Base-by-base conservation (phyloP, 768 basidiomycete genomes). In the Leccinum imitatum region DNA sequence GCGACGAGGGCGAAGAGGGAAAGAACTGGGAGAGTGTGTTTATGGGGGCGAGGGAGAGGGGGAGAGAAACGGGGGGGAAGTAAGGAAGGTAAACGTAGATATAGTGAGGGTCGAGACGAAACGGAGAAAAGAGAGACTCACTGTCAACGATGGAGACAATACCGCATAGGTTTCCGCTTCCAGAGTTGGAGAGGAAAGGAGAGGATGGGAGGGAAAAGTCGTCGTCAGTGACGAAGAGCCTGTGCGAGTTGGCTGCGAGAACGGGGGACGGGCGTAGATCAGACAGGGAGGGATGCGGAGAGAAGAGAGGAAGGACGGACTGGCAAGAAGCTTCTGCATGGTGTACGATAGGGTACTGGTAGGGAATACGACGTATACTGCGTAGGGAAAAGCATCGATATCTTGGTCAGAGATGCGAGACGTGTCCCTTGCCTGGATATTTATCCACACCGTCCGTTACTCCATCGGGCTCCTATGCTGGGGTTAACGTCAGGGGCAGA, bases 141-240 rank as follows among this genome's bases (percentile, higher is more conserved):
- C 91, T 85, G 68, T 93, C 91, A 23, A 91, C 89, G 59, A 89
- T 82, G 14, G 91, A 92, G 10, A 92, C 87, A n/a, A 93, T 82
- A 14, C 91, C 91, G 8, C 80, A 85, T 7, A 90, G 77, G 47
- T 81, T 80, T 6, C 80, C 71, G 59, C 58, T 74, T 66, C 47
- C 82, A 1, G 23, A 0, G 33, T 50, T 70, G 23, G 81, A 73
- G 58, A 78, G 62, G 10, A 81, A 66, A 2, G 85, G 83, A 1
- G 87, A 85, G 2, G 80, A 75, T 15, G 83, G 74, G 53, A 76
- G 74, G 2, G 75, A 61, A 8, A 82, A 78, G 54, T 92, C 90
- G 41, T 65, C 66, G 56, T 83, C 82, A 2, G 86, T 88, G 21
- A 93, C 84, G 68, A 93, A 93, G 11, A 93, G 79, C 30, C 91